phyloP scores from a whole-genome alignment of 2,329 filamentous ascomycete species.

The Fusarium tupiense region DNA sequence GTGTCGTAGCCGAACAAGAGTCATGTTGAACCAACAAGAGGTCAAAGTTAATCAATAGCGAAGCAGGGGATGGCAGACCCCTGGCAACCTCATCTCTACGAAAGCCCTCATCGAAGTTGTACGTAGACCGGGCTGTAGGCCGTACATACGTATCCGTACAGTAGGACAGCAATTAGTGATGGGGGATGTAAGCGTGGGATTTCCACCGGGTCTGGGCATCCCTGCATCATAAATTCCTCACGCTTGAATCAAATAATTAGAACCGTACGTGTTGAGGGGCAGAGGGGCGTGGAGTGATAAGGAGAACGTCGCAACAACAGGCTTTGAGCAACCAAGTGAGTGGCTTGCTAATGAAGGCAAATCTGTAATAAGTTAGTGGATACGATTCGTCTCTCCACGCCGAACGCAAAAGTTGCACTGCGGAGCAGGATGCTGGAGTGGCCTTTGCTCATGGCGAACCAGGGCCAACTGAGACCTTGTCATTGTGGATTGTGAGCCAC shows the following conservation, averaged over 20 bases:
- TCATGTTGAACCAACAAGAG: slow-evolving; percentile 2
- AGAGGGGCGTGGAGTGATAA: slow-evolving; percentile 16
- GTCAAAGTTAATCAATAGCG: slow-evolving; percentile 17
- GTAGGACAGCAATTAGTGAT: slow-evolving; percentile 6
- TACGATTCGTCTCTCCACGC: slow-evolving; percentile 23
- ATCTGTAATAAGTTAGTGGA: slow-evolving; percentile 29
- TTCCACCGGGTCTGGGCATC: slow-evolving; percentile 12
- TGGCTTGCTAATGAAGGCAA: slow-evolving; percentile 38
- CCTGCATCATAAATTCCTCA: slow-evolving; percentile 35
- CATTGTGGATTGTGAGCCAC: slow-evolving; percentile 1
- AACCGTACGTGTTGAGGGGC: slow-evolving; percentile 1
- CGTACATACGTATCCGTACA: background rate
- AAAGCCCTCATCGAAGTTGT: slow-evolving; percentile 11
- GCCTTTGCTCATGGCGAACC: background rate
- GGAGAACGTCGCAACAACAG: slow-evolving; percentile 6
- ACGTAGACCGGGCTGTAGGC: background rate
- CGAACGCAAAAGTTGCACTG: slow-evolving; percentile 22
- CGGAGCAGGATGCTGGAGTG: slow-evolving; percentile 13
- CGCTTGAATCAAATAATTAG: slow-evolving; percentile 13
- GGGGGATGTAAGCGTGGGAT: slow-evolving; percentile 26
- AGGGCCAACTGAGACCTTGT: slow-evolving; percentile 13
- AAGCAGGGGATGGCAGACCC: slow-evolving; percentile 18
- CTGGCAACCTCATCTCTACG: slow-evolving; percentile 28
- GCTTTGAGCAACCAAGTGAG: slow-evolving; percentile 1
- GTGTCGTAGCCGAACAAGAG: slow-evolving; percentile 2